A percentile compares a stretch with the other conserved stretches of the same genome.
Conservation (phyloP, 2,329 filamentous ascomycete species). For the Aspergillus ustus region DNA sequence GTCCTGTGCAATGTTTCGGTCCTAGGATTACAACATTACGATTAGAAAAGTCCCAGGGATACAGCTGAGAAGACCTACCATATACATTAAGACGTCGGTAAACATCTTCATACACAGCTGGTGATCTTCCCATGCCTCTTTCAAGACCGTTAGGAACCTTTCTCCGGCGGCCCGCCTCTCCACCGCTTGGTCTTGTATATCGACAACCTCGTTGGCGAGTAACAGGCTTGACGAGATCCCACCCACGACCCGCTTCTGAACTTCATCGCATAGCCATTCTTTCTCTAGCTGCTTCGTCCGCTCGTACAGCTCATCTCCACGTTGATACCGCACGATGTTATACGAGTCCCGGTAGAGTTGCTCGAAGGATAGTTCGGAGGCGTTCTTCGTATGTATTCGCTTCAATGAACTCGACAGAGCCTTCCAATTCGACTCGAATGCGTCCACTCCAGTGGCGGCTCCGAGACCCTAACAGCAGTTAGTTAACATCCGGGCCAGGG, state of each 20-base stretch:
- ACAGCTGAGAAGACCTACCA: slow-evolving; percentile 57
- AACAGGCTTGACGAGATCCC: slow-evolving; percentile 74
- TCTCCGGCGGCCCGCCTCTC: slow-evolving; percentile 82
- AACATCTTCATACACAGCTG: slow-evolving; percentile 95
- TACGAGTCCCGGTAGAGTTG: slow-evolving; percentile 93
- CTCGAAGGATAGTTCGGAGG: slow-evolving; percentile 88
- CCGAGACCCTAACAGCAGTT: slow-evolving; percentile 55
- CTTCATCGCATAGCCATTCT: slow-evolving; percentile 75
- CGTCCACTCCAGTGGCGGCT: slow-evolving; percentile 62
- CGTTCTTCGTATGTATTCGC: slow-evolving; percentile 92
- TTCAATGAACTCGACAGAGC: slow-evolving; percentile 75
- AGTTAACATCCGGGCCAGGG: slow-evolving; percentile 5
- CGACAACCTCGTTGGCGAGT: slow-evolving; percentile 51
- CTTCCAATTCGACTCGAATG: slow-evolving; percentile 86
- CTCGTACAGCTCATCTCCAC: slow-evolving; percentile 80
- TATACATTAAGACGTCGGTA: slow-evolving; percentile 95
- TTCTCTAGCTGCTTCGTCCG: slow-evolving; percentile 80
- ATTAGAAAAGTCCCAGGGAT: slow-evolving; percentile 9
- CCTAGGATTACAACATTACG: slow-evolving; percentile 49
- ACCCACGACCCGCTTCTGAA: slow-evolving; percentile 71
- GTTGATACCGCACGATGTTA: slow-evolving; percentile 88
- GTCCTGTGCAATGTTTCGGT: slow-evolving; percentile 79
- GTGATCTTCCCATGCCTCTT: slow-evolving; percentile 84
- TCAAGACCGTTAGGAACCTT: slow-evolving; percentile 76
- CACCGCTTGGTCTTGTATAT: slow-evolving; percentile 66